Evolutionary conservation across 805 yeast genomes (phyloP).

Genomic region (Lipomyces yamanashiensis): DNA sequence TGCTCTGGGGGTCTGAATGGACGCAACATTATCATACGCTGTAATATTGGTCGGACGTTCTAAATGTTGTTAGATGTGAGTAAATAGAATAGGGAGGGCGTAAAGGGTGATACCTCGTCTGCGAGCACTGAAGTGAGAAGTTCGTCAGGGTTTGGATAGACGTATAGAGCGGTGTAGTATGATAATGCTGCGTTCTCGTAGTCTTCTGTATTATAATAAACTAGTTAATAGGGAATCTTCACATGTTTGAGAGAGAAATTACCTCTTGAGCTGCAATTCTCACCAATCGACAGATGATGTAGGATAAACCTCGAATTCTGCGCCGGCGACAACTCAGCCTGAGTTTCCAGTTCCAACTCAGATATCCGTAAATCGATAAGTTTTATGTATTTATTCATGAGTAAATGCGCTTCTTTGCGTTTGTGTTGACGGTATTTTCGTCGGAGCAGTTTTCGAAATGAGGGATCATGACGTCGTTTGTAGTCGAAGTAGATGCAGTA

Average conservation of each 20-base stretch:
- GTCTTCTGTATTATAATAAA: slow-evolving; percentile 46
- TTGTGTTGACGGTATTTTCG: neutral
- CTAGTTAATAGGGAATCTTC: neutral
- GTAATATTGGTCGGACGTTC: slow-evolving; percentile 25
- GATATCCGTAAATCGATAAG: slow-evolving; percentile 16
- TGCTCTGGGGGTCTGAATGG: slow-evolving; percentile 20
- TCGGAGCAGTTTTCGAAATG: slow-evolving; percentile 53
- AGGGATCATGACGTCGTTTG: slow-evolving; percentile 78
- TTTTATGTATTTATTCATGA: neutral
- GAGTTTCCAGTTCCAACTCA: slow-evolving; percentile 1
- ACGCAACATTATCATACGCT: slow-evolving; percentile 16
- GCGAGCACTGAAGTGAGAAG: slow-evolving; percentile 52
- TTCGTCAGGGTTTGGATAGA: slow-evolving; percentile 94
- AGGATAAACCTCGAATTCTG: slow-evolving; percentile 14
- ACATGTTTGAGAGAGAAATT: neutral
- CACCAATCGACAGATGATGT: slow-evolving; percentile 16
- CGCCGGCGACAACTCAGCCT: neutral
- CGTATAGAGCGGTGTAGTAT: slow-evolving; percentile 90
- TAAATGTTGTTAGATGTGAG: neutral
- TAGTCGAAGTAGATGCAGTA: slow-evolving; percentile 92
- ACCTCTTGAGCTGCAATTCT: slow-evolving; percentile 9
- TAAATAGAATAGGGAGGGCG: neutral
- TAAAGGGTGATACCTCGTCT: slow-evolving; percentile 11
- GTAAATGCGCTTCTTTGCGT: neutral
- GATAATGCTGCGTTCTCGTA: slow-evolving; percentile 78